Evolutionary conservation across 2,329 filamentous ascomycete species (phyloP).

Genomic region (Penicillium paneum): DNA sequence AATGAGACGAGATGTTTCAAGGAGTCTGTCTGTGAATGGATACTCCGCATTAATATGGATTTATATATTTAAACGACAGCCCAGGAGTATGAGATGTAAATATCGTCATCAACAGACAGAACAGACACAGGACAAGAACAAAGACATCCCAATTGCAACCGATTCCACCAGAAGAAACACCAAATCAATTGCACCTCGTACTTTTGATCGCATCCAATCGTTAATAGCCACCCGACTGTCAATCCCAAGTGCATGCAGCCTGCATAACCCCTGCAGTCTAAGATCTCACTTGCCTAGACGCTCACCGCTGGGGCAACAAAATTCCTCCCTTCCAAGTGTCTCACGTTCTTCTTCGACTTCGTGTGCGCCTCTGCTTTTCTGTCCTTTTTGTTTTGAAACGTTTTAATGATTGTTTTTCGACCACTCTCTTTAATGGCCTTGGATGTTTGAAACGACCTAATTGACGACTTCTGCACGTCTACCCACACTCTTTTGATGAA

Average conservation of each 20-base stretch:
- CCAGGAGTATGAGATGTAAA: no score
- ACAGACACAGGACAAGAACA: no score
- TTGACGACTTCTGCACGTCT: slow-evolving; percentile 25
- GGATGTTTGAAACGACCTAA: slow-evolving; percentile 25
- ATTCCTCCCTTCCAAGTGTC: slow-evolving; percentile 23
- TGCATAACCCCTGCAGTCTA: slow-evolving; percentile 26
- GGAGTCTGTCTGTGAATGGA: not conserved
- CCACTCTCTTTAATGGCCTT: slow-evolving; percentile 35
- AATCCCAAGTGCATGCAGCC: slow-evolving; percentile 11
- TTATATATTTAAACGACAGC: no score
- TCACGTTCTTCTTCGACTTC: slow-evolving; percentile 9
- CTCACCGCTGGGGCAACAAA: slow-evolving; percentile 31
- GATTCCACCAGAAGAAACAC: no score
- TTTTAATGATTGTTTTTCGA: slow-evolving; percentile 21
- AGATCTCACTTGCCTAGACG: slow-evolving; percentile 19
- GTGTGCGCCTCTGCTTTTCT: slow-evolving; percentile 11
- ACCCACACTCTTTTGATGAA: slow-evolving; percentile 27
- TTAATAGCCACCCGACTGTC: not conserved
- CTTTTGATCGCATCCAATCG: slow-evolving; percentile 6
- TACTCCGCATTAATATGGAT: not conserved
- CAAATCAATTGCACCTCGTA: not conserved
- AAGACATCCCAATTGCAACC: not conserved
- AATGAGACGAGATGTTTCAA: not conserved
- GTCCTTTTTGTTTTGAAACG: slow-evolving; percentile 21
- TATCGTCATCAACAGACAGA: no score